A percentile compares a stretch with the other conserved stretches of the same genome.
phyloP scores from a whole-genome alignment of 2,329 filamentous ascomycete species.

The Westerdykella sp. region DNA sequence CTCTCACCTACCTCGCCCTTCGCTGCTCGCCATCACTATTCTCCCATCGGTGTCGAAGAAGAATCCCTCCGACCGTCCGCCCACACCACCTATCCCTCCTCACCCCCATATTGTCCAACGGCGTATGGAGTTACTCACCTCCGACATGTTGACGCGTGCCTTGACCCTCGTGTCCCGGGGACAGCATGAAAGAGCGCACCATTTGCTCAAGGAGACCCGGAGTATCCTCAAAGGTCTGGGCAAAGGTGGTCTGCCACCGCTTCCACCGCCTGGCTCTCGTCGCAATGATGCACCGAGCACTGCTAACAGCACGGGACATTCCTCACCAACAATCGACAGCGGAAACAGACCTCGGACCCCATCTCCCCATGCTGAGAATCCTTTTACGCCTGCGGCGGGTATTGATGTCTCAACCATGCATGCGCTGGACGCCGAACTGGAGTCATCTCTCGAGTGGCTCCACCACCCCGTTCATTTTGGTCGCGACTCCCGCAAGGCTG shows the following conservation, averaged over 20 bases:
- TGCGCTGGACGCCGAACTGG: constrained; percentile 84
- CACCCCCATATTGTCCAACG: constrained; percentile 93
- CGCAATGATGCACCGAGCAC: constrained; percentile 37
- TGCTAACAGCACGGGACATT: constrained; percentile 33
- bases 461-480: constrained; percentile 92
- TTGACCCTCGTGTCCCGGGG: constrained; percentile 84
- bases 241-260: constrained; percentile 86
- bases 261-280: constrained; percentile 56
- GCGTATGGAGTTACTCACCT: constrained; percentile 94
- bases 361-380: constrained; percentile 38
- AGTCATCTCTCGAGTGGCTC: constrained; percentile 92
- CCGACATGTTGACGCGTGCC: constrained; percentile 92
- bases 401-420: constrained; percentile 77
- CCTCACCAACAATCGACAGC: constrained; percentile 36
- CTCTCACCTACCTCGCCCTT: constrained; percentile 80
- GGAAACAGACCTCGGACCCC: constrained; percentile 31
- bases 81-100: constrained; percentile 72
- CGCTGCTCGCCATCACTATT: constrained; percentile 92
- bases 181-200: constrained; percentile 89
- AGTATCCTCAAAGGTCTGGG: constrained; percentile 93
- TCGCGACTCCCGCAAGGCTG: constrained; percentile 88
- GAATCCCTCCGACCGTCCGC: constrained; percentile 50
- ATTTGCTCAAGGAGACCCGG: constrained; percentile 84
- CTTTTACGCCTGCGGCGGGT: constrained; percentile 58
- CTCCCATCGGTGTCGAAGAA: constrained; percentile 63